Evolutionary conservation across 2,329 filamentous ascomycete genomes (phyloP), one percentile per base, ranked within the genome.

Genomic region (Curvularia spicifera): DNA sequence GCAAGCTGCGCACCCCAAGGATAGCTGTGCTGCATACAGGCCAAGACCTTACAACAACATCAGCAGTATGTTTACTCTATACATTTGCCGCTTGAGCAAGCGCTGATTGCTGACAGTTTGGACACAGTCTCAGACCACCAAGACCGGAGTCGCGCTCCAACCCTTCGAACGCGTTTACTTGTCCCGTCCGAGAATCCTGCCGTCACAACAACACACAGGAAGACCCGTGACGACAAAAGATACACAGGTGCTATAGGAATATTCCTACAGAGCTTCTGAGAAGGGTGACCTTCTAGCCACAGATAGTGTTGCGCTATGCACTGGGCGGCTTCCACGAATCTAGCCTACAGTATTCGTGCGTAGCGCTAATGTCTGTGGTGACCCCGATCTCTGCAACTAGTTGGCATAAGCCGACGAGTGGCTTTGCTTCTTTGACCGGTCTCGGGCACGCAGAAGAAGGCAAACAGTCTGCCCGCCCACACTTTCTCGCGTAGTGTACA

Each of bases 281-380:
- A 15, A 29, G 24, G 13, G 44, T 3, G 29, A 15, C 13, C 13
- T 10, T 31, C 10, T 29, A 18, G 20, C 45, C 24, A 33, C 35
- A 20, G 28, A 29, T 35, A 24, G 39, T 29, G 42, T 24, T 29
- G 37, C 24, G 28, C 24, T 13, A 53, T 46, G 24, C 39, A 44
- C 18, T 24, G 18, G 22, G 29, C 24, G 39, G 26, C 26, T 15
- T 39, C 45, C 24, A 49, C 39, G 37, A 44, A 45, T 15, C 45
- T 35, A 24, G 22, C 28, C 22, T 15, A 26, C 26, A 29, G 22
- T 37, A 47, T 48, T 22, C 20, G 26, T 33, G 37, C 31, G 35
- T 57, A 53, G 43, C 50, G 50, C 55, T 57, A 53, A 47, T 35
- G 37, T 53, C 33, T 49, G 55, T 33, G 28, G 37, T 44, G 29